Conservation (phyloP, 371 early-diverging fungal genomes). For the Mycotypha africana region DNA sequence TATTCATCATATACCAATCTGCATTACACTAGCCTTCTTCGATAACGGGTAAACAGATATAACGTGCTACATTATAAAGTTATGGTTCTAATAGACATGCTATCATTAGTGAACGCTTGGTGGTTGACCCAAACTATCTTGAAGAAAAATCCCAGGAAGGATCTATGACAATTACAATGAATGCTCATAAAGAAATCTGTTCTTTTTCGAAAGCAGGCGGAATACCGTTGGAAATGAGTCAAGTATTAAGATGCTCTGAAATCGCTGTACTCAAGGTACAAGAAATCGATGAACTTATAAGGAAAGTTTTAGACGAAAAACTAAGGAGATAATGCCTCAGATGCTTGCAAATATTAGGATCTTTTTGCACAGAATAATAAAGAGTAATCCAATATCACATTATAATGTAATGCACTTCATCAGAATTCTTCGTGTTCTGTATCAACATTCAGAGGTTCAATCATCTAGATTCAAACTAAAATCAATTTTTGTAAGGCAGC, state of each 20-base stretch:
- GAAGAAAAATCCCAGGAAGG: slow-evolving; percentile 85
- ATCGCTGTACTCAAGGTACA: slow-evolving; percentile 72
- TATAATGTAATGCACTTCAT: too few relatives aligned
- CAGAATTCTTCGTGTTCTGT: too few relatives aligned
- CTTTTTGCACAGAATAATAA: too few relatives aligned
- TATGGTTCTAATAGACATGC: too few relatives aligned
- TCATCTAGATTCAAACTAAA: too few relatives aligned
- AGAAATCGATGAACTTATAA: slow-evolving; percentile 68
- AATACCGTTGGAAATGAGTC: slow-evolving; percentile 59
- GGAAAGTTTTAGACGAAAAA: slow-evolving; percentile 57
- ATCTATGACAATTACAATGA: slow-evolving; percentile 83
- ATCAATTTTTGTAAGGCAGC: too few relatives aligned
- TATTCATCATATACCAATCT: slow-evolving; percentile 92
- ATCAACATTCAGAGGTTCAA: too few relatives aligned
- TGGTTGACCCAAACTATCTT: slow-evolving; percentile 80
- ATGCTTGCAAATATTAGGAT: too few relatives aligned
- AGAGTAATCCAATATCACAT: too few relatives aligned
- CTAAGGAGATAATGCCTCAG: too few relatives aligned
- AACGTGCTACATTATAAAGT: too few relatives aligned
- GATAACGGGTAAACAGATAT: slow-evolving; percentile 60
- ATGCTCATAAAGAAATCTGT: slow-evolving; percentile 89
- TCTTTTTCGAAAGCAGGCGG: slow-evolving; percentile 92
- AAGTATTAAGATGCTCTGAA: slow-evolving; percentile 70
- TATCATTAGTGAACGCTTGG: slow-evolving; percentile 66
- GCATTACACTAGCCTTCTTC: slow-evolving; percentile 88